Conservation (phyloP, 768 basidiomycete genomes). For the Gloeostereum incarnatum region DNA sequence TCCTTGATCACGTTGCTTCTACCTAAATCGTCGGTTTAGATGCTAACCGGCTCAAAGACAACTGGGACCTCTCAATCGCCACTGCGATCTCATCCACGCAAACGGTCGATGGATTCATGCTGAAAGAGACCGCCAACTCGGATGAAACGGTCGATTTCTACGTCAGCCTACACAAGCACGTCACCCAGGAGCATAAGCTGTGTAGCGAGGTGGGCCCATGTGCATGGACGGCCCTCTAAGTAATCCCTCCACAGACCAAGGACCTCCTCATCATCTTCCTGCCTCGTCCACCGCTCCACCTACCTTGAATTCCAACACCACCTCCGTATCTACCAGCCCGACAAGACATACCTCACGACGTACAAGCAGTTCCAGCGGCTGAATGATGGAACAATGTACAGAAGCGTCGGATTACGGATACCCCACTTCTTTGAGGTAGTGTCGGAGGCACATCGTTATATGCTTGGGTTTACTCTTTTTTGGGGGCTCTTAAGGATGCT, state of each 20-base stretch:
- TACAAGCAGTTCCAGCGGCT: constrained; percentile 24
- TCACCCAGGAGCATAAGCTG: too few relatives aligned
- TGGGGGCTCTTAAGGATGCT: constrained; percentile 35
- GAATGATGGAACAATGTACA: constrained; percentile 30
- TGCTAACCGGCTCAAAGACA: constrained; percentile 4
- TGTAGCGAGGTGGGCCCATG: too few relatives aligned
- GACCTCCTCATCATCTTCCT: constrained; percentile 23
- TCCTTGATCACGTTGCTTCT: constrained; percentile 11
- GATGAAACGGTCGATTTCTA: constrained; percentile 30
- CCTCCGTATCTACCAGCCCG: constrained; percentile 18
- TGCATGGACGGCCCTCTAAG: too few relatives aligned
- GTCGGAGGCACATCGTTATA: too few relatives aligned
- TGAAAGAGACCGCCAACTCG: constrained; percentile 29
- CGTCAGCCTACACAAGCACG: constrained; percentile 23
- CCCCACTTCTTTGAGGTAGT: too few relatives aligned
- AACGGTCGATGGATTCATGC: constrained; percentile 29
- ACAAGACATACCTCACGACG: constrained; percentile 19
- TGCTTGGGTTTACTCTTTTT: constrained; percentile 22
- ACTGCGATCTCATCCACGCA: constrained; percentile 35
- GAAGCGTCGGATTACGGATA: too few relatives aligned
- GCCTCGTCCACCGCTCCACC: constrained; percentile 22
- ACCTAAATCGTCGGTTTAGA: neutral
- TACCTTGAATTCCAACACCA: constrained; percentile 25
- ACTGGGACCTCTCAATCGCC: constrained; percentile 21
- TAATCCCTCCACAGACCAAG: constrained; percentile 14